Evolutionary conservation across 148 eudicot genomes (phyloP), one percentile per base, ranked within the genome.

Genomic region (Polygonum maritimum): DNA sequence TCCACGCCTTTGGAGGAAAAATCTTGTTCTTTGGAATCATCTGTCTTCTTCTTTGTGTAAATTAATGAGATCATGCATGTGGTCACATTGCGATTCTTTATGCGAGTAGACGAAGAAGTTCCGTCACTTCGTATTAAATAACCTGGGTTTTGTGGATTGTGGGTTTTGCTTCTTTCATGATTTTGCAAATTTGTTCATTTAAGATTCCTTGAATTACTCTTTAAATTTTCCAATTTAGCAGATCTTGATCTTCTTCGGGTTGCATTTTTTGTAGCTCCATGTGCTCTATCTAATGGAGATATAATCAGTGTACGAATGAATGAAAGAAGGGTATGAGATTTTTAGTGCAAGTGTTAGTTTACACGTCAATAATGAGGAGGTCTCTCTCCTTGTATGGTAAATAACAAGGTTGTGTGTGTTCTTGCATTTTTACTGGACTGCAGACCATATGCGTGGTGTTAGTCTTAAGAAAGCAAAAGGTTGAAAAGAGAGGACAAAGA

Each of bases 361-460:
- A 84, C 87, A 87, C 88, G 87, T 87, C 84, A 74, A 2, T 1
- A 16, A 31, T 44, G 69, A 26, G 40, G 47, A 4, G 55, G 60
- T 15, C 8, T 12, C 31, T 60, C 19, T 73, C 10, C 3, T 80
- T 86, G 85, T 82, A 86, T 91, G 93, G 93, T 80, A 81, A 69
- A 71, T 75, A 81, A 77, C 77, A 78, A 74, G 65, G 49, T 1
- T 69, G 88, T 90, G 91, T 76, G 31, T 78, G 36, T 11, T 65
- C 31, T 80, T 72, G 2, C 12, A 47, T 10, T 47, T 47, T 13
- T 2, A 47, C 49, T 47, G 14, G 14, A 47, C 14, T 47, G 80
- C 63, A 54, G 22, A 62, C 48, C 84, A 80, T 88, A 87, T 86
- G 89, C 86, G 89, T 86, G 89, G 89, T 55, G 78, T 80, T 65